Percentiles rank a stretch among this genome's conserved stretches.
Conservation (phyloP, 352 stramenopile genomes). For the Globisporangium rhizosaccharum region DNA sequence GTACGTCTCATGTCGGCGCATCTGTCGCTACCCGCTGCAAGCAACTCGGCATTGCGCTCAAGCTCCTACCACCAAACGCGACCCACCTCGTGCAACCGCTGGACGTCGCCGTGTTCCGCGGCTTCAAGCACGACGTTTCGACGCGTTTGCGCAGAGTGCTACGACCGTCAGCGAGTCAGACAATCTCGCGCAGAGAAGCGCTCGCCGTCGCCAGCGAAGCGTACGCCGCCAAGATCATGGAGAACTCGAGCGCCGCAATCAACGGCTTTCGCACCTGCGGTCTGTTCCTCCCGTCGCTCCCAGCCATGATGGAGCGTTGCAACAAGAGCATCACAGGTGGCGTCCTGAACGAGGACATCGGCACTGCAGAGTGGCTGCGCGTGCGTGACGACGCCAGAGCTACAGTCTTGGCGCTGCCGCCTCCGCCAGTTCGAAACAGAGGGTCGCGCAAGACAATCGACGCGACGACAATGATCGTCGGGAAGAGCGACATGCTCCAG, state of each 20-base stretch:
- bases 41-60: not conserved
- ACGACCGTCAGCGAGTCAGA: not conserved
- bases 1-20: not conserved
- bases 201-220: not conserved
- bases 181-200: not conserved
- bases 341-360: not conserved
- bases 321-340: constrained; percentile 1
- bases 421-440: not conserved
- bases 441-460: constrained; percentile 1
- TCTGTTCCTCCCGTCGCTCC: not conserved
- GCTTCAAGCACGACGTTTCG: not conserved
- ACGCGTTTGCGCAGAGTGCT: not conserved
- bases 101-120: not conserved
- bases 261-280: constrained; percentile 2
- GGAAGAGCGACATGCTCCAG: constrained; percentile 1
- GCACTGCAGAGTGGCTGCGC: not conserved
- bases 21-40: not conserved
- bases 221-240: not conserved
- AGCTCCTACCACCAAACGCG: not conserved
- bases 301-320: not conserved
- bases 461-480: not conserved
- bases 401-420: not conserved
- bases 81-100: not conserved
- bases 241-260: not conserved
- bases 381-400: not conserved